Evolutionary conservation across 441 rosid species (phyloP).

Genomic region (Erodium texanum): DNA sequence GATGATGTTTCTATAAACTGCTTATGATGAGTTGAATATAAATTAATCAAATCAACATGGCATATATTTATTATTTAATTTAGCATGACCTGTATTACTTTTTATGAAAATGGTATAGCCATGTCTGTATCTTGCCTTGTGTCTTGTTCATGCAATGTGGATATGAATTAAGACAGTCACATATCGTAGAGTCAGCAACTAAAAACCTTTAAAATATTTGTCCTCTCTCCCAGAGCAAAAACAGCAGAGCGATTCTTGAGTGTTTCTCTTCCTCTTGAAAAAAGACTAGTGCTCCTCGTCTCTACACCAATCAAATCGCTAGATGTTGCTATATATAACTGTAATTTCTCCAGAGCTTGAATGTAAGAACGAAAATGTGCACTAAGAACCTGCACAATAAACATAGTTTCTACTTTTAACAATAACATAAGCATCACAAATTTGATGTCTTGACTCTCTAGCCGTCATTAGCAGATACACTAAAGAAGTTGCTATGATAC

Average conservation of each 20-base stretch:
- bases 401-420: neutral
- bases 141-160: neutral
- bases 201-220: conserved; percentile 77
- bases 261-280: conserved; percentile 80
- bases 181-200: conserved; percentile 3
- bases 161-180: neutral
- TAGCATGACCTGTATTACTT: neutral
- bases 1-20: no score
- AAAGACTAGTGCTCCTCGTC: conserved; percentile 60
- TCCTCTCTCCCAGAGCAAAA: conserved; percentile 91
- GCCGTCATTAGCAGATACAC: neutral
- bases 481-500: neutral
- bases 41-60: neutral
- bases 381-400: conserved; percentile 76
- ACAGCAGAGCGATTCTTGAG: conserved; percentile 91
- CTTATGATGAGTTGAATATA: neutral
- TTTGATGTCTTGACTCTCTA: no score
- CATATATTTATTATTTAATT: neutral
- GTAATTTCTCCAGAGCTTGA: conserved; percentile 93
- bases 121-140: neutral
- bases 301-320: conserved; percentile 97
- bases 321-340: conserved; percentile 90
- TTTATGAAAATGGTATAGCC: neutral
- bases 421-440: neutral
- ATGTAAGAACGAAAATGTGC: conserved; percentile 98